Evolutionary conservation across 1,139 yeast genomes (phyloP), one percentile per base, ranked within the genome.

Genomic region (Yamadazyma blattariae): DNA sequence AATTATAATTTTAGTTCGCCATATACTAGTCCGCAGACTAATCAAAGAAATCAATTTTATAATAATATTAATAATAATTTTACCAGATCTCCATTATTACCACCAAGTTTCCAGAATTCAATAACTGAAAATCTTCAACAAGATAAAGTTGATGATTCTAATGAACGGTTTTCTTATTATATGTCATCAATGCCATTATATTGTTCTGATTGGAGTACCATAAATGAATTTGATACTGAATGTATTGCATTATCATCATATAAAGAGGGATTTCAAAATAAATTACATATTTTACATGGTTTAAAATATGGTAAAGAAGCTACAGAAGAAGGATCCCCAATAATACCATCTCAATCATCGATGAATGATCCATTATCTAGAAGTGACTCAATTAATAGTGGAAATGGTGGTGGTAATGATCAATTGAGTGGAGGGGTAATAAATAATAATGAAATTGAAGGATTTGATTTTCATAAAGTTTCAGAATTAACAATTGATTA

Each of bases 251-350:
- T 84, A 20, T 71, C 82, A 12, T 73, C 94, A 0, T 83, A 77
- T 54, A 72, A 83, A 37, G 96, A 87, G 55, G 92, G 86, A 31
- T 61, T 75, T 18, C 60, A 65, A 33, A 86, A 85, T 56, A 72
- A 70, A 46, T 52, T 82, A 20, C 74, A 71, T 44, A 57, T 76
- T 5, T 50, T 74, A 6, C 71, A 66, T 39, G 81, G 79, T 1
- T 39, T 55, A 2, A 41, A 60, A 36, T 56, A 61, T 47, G 61
- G 59, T 19, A 46, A 49, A 36, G 67, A 56, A 15, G 48, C 51
- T 3, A 47, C 51, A 2, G 25, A 23, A 23, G 25, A 23, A n/a
- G 11, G 5, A 22, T 17, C 19, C 5, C 19, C 19, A 17, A 7
- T 17, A 5, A 17, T 7, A 5, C 19, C 19, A 5, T 5, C 19